Evolutionary conservation across 257 asterid genomes (phyloP).

Genomic region (Penstemon newberryi): DNA sequence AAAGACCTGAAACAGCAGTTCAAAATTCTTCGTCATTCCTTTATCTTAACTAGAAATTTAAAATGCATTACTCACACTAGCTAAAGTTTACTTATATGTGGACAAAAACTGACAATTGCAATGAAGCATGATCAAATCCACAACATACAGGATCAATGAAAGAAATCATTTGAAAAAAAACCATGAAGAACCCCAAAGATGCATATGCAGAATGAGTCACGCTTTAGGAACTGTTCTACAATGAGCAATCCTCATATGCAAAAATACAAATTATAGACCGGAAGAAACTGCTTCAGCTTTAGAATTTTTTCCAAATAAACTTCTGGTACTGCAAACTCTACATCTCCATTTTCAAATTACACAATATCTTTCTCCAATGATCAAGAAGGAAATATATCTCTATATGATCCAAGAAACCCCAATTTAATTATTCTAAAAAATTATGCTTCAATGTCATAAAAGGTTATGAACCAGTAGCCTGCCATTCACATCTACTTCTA

Average conservation of each 20-base stretch:
- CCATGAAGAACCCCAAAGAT: background rate
- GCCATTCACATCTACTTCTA: background rate
- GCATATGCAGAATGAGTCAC: constrained; percentile 6
- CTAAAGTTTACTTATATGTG: background rate
- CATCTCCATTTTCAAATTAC: background rate
- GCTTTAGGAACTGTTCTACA: background rate
- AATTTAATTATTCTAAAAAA: background rate
- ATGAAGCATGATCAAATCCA: background rate
- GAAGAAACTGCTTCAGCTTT: background rate
- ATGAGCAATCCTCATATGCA: background rate
- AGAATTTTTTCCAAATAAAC: background rate
- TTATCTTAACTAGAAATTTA: background rate
- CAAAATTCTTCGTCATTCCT: background rate
- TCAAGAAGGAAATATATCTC: background rate
- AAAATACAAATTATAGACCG: background rate
- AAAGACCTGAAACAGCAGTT: constrained; percentile 16
- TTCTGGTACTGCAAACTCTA: background rate
- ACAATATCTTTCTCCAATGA: background rate
- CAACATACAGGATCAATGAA: background rate
- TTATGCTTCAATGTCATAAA: background rate
- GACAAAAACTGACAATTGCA: background rate
- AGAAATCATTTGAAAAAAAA: background rate
- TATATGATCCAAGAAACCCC: constrained; percentile 1
- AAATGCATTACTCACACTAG: background rate
- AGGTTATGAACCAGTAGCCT: background rate